Percentiles rank a stretch among this genome's conserved stretches.
Evolutionary conservation across 108 stramenopile species (phyloP).

Genomic region (Chaetoceros muelleri): DNA sequence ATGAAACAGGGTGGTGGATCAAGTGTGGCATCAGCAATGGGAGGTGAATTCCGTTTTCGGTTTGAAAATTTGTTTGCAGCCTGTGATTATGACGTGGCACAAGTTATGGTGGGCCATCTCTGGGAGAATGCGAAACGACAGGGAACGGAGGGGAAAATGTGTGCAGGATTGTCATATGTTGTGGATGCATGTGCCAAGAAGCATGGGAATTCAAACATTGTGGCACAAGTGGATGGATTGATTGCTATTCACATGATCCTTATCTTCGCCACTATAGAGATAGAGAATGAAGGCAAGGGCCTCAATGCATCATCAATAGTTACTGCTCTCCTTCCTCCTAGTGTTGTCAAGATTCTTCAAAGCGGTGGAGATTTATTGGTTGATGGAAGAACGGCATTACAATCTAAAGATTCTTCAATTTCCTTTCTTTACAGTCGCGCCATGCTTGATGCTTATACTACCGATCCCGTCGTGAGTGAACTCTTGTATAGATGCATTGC

Average conservation of each 20-base stretch:
- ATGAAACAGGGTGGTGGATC: slow-evolving; percentile 29
- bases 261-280: slow-evolving; percentile 12
- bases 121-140: too few relatives aligned
- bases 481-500: slow-evolving; percentile 52
- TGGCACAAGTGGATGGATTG: slow-evolving; percentile 57
- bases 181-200: slow-evolving; percentile 56
- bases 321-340: slow-evolving; percentile 17
- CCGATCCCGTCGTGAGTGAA: slow-evolving; percentile 36
- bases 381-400: too few relatives aligned
- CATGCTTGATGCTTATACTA: slow-evolving; percentile 30
- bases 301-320: slow-evolving; percentile 11
- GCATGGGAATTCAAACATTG: slow-evolving; percentile 31
- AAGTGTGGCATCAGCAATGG: slow-evolving; percentile 19
- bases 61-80: slow-evolving; percentile 27
- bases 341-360: slow-evolving; percentile 35
- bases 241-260: slow-evolving; percentile 44
- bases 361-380: too few relatives aligned
- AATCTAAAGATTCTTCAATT: slow-evolving; percentile 33
- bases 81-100: slow-evolving; percentile 6
- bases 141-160: too few relatives aligned
- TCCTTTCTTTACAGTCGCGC: slow-evolving; percentile 24
- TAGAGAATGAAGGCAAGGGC: background rate
- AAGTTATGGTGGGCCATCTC: background rate
- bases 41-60: slow-evolving; percentile 36
- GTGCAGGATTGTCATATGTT: slow-evolving; percentile 35